Conservation (phyloP, 345 rosid genomes). For the Acer negundo region DNA sequence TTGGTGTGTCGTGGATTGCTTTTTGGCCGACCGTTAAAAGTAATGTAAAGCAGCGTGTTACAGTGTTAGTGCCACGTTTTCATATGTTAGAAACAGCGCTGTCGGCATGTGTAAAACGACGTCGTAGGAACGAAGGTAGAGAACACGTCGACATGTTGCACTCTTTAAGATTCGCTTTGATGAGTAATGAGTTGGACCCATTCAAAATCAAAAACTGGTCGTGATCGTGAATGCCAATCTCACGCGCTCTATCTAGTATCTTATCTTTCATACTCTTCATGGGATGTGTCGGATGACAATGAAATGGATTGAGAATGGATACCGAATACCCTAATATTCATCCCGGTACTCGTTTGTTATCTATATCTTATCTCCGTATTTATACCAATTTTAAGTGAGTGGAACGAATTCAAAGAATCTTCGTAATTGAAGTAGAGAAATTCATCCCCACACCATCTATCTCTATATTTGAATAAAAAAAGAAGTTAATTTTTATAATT, state of each 20-base stretch:
- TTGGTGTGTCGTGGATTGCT: neutral
- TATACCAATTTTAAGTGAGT: no score
- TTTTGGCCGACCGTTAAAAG: slow-evolving; percentile 48
- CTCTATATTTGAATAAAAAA: no score
- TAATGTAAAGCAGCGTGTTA: slow-evolving; percentile 29
- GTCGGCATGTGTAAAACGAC: slow-evolving; percentile 27
- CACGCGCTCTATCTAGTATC: neutral
- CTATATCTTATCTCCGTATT: no score
- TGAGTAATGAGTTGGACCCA: neutral
- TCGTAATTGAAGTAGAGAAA: no score
- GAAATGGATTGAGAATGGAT: no score
- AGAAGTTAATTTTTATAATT: no score
- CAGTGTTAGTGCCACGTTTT: slow-evolving; percentile 28
- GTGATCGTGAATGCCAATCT: neutral
- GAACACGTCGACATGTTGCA: neutral
- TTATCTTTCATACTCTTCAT: neutral
- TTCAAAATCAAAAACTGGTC: neutral
- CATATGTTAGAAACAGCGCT: neutral
- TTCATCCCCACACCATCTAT: no score
- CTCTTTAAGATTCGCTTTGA: neutral
- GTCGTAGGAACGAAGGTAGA: slow-evolving; percentile 7
- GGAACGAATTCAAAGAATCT: no score
- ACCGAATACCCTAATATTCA: no score
- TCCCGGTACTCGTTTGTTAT: no score
- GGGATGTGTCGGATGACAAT: no score